These are phyloP conservation scores for Agrocybe praecox DNA, from an alignment of 768 basidiomycete species.

Conservation along the genomic window DNA sequence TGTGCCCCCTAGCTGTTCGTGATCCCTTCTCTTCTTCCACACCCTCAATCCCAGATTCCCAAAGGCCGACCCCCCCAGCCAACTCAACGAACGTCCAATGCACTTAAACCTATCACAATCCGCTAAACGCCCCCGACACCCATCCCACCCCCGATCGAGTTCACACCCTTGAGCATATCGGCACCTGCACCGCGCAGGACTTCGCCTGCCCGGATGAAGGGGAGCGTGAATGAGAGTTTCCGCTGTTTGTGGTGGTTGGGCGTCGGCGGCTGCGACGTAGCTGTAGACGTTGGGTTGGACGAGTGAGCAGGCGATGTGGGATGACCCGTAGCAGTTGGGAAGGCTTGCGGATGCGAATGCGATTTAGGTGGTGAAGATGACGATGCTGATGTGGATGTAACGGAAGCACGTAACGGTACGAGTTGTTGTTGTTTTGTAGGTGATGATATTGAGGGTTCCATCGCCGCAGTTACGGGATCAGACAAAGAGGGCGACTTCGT, in stretches of 20 bases:
- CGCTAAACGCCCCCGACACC: background rate
- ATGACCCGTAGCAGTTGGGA: background rate
- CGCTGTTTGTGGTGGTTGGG: slow-evolving; percentile 8
- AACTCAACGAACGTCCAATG: background rate
- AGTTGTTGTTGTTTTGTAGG: background rate
- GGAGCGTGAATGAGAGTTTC: slow-evolving; percentile 30
- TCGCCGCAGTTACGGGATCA: background rate
- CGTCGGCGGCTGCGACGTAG: background rate
- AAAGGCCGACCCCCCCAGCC: background rate
- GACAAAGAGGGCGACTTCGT: background rate
- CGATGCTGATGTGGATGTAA: background rate
- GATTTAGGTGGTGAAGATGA: background rate
- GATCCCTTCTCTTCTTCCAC: too few species aligned
- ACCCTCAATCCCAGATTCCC: too few species aligned
- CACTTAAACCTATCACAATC: background rate
- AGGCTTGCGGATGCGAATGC: background rate
- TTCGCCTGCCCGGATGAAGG: slow-evolving; percentile 28
- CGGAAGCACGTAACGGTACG: background rate
- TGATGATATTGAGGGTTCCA: background rate
- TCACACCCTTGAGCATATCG: slow-evolving; percentile 47
- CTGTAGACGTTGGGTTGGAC: background rate
- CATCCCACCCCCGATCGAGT: slow-evolving; percentile 28
- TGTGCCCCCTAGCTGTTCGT: too few species aligned
- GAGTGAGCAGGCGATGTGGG: background rate
- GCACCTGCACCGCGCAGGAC: slow-evolving; percentile 27